phyloP scores from a whole-genome alignment of 225 moss, liverwort and hornwort species.

The Polytrichum commune region DNA sequence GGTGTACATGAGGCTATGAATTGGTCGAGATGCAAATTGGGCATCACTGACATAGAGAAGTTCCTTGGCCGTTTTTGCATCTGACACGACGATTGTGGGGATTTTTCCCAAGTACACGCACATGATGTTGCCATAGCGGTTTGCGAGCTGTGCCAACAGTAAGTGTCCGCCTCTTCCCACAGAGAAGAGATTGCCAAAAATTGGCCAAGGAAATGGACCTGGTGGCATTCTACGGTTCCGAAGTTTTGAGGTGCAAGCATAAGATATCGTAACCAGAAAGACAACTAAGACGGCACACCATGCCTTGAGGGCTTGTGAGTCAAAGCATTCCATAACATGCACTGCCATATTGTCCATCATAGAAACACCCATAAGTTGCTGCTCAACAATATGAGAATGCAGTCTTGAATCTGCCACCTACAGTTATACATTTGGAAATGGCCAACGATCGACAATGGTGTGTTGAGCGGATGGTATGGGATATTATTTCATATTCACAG shows the following conservation, averaged over 20 bases:
- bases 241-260: no score
- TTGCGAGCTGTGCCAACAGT: conserved; percentile 14
- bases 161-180: conserved; percentile 19
- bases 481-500: no score
- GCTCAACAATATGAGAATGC: no score
- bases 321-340: no score
- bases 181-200: conserved; percentile 35
- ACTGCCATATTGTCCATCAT: no score
- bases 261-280: background rate
- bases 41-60: conserved; percentile 15
- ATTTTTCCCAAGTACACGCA: conserved; percentile 33
- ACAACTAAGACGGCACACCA: background rate
- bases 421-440: no score
- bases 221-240: conserved; percentile 20
- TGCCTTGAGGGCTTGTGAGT: no score
- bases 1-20: conserved; percentile 14
- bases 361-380: no score
- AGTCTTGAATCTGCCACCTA: no score
- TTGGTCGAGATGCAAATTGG: conserved; percentile 15
- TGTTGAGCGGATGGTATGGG: no score
- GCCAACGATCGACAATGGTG: no score
- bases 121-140: conserved; percentile 35
- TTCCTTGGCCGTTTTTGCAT: conserved; percentile 34
- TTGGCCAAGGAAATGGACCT: conserved; percentile 31
- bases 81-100: conserved; percentile 29